Evolutionary conservation across 805 yeast genomes (phyloP).

Genomic region (Metschnikowia continentalis): DNA sequence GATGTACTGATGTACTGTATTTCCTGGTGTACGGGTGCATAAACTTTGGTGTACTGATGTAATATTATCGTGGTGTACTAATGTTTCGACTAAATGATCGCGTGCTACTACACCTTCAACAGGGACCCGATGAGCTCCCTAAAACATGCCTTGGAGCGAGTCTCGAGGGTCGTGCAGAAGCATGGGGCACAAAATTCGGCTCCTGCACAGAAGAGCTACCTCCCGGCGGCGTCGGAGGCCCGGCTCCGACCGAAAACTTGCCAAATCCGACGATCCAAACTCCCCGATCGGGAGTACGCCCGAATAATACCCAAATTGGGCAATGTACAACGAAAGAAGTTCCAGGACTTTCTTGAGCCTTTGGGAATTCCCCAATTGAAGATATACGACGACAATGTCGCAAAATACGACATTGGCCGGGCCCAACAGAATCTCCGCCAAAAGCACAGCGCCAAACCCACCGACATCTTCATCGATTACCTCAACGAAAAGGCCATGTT

Average conservation of each 20-base stretch:
- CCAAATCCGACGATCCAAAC: conserved; percentile 11
- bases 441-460: conserved; percentile 16
- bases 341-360: conserved; percentile 33
- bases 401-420: conserved; percentile 19
- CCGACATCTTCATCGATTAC: conserved; percentile 21
- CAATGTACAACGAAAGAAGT: conserved; percentile 20
- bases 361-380: conserved; percentile 32
- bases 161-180: conserved; percentile 29
- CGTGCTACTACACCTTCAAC: not conserved
- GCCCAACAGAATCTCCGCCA: conserved; percentile 28
- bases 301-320: conserved; percentile 13
- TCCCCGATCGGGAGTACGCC: conserved; percentile 1
- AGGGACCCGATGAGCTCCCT: conserved; percentile 25
- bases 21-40: not conserved
- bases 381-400: conserved; percentile 22
- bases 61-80: not conserved
- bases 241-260: not conserved
- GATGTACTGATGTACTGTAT: not conserved
- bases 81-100: not conserved
- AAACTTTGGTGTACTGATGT: not conserved
- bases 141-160: conserved; percentile 31
- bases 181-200: not conserved
- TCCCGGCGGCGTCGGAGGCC: not conserved
- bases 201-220: not conserved
- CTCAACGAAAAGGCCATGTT: conserved; percentile 28